A percentile compares a stretch with the other conserved stretches of the same genome.
phyloP scores from a whole-genome alignment of 2,329 filamentous ascomycete species.

The Scytalidium lignicola region DNA sequence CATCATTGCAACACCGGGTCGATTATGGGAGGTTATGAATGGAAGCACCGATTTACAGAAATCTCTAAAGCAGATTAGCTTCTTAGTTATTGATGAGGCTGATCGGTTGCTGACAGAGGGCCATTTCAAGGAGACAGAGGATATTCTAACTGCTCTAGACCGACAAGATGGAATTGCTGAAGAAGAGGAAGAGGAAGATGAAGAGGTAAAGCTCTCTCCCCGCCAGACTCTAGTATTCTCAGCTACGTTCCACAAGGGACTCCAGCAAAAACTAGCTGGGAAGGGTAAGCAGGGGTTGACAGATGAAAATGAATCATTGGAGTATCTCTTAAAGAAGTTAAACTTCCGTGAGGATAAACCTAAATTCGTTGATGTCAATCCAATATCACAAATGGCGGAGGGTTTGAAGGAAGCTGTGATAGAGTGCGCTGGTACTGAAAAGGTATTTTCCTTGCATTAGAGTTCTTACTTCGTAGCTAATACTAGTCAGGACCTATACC shows the following conservation, averaged over 20 bases:
- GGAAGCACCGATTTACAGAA: constrained; percentile 63
- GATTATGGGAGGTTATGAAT: constrained; percentile 90
- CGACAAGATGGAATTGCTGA: constrained; percentile 47
- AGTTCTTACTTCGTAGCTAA: constrained; percentile 14
- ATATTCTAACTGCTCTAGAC: constrained; percentile 80
- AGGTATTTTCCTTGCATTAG: constrained; percentile 45
- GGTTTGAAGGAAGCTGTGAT: constrained; percentile 83
- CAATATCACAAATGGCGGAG: constrained; percentile 80
- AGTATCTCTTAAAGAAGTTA: constrained; percentile 85
- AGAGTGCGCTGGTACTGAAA: constrained; percentile 89
- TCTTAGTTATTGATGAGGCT: constrained; percentile 89
- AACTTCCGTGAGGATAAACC: constrained; percentile 81
- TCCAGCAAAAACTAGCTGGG: constrained; percentile 86
- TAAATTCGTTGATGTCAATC: constrained; percentile 89
- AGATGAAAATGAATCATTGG: constrained; percentile 76
- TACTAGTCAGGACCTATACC: constrained; percentile 68
- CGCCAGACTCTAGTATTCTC: constrained; percentile 95
- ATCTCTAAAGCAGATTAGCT: constrained; percentile 68
- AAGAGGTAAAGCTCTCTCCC: constrained; percentile 39
- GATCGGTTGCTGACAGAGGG: constrained; percentile 88
- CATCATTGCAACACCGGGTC: constrained; percentile 86
- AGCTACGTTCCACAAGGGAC: constrained; percentile 84
- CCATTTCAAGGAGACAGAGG: constrained; percentile 89
- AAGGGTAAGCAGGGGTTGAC: constrained; percentile 59
- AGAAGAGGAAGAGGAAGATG: constrained; percentile 43